Base-by-base conservation (phyloP, 1,284 basidiomycete genomes). In the Rhodofomes roseus region DNA sequence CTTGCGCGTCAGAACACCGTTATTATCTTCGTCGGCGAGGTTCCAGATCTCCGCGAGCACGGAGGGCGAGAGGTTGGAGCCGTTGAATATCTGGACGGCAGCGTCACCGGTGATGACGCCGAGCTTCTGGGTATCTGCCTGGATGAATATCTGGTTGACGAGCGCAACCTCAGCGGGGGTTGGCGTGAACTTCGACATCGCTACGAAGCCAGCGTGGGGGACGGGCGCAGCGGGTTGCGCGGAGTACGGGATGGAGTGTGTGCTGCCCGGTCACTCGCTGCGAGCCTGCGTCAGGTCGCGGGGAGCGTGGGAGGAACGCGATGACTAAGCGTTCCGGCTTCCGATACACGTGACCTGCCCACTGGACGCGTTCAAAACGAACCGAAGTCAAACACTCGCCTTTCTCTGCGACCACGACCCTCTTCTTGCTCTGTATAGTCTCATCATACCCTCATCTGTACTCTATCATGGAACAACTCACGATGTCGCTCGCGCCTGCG, bases 11-110 rank as follows among this genome's bases (percentile, higher is more conserved):
- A 99, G 82, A 76, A 90, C 95, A 3, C 96, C 96, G 63, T 92
- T 92, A 79, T 97, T 95, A 50, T 94, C 90, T 55, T 90, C 89
- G 78, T 99, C 97, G 43, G 95, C 89, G 61, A 98, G 77, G 57
- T 81, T 84, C 96, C 97, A 99, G 67, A 99, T 90, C 77, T 97
- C 92, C 44, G 95, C 95, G 60, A 99, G 87, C 37, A 84, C 81
- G n/a, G 81, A 77, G 8, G 92, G 86, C 31, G 85, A 76, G 58
- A 96, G 83, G 67, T 90, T 89, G 50, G 93, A 88, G 57, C 92
- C 88, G 60, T 84, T 80, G 68, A 96, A 92, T 58, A 94, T 78
- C 69, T 84, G 85, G 71, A 95, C 87, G 41, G 93, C 94, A 65
- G 89, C 86, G 61, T 93, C 90, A 66, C 93, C 93, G 20, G 90